A percentile compares a stretch with the other conserved stretches of the same genome.
Evolutionary conservation across 2,329 filamentous ascomycete genomes (phyloP).

Genomic region (Alternaria ethzedia): DNA sequence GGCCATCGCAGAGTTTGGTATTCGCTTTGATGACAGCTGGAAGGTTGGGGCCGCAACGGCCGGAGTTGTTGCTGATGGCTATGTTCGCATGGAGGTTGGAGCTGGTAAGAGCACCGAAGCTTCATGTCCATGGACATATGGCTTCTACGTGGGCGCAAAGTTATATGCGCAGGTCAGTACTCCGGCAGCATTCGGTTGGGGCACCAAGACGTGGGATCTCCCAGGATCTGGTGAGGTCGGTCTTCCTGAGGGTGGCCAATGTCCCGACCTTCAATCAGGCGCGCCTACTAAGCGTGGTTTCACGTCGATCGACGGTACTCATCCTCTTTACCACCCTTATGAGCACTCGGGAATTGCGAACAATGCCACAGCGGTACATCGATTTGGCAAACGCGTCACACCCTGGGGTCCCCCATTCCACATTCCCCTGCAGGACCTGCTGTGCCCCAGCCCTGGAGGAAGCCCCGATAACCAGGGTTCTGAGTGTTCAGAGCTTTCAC

Average conservation of each 20-base stretch:
- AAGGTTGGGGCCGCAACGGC: constrained; percentile 2
- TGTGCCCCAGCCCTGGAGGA: not conserved
- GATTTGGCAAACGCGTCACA: not conserved
- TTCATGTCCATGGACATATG: constrained; percentile 5
- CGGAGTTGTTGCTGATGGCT: constrained; percentile 1
- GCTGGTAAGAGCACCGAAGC: constrained; percentile 1
- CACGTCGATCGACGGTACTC: not conserved
- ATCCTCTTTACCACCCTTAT: not conserved
- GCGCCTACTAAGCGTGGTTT: constrained; percentile 1
- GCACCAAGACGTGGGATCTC: not conserved
- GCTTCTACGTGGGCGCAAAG: constrained; percentile 1
- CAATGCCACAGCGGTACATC: not conserved
- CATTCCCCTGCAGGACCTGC: not conserved
- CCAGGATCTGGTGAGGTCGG: not conserved
- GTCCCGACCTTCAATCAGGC: constrained; percentile 4
- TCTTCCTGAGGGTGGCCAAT: constrained; percentile 2
- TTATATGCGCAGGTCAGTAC: constrained; percentile 1
- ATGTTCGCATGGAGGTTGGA: not conserved
- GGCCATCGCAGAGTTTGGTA: constrained; percentile 8
- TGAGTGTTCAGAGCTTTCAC: not conserved
- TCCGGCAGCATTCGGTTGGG: constrained; percentile 3
- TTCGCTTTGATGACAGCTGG: constrained; percentile 9
- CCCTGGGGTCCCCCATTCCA: not conserved
- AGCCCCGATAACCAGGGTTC: not conserved
- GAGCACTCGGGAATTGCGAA: not conserved